These are phyloP conservation scores for Botrytis cinerea DNA, from an alignment of 2,329 filamentous ascomycete genomes.

Conservation along the genomic window DNA sequence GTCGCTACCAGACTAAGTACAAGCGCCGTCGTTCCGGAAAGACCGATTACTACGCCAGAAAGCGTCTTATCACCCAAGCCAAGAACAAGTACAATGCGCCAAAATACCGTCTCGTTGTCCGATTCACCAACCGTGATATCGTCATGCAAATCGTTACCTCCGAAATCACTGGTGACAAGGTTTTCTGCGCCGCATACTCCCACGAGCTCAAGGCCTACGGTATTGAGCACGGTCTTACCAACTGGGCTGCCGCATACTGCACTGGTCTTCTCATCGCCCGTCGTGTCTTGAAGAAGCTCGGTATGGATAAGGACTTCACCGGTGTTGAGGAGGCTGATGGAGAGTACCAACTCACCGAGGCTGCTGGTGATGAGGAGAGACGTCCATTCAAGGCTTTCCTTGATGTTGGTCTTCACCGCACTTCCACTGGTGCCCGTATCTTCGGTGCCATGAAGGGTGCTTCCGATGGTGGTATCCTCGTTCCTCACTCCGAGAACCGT, in stretches of 20 bases:
- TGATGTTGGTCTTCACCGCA: slow-evolving; percentile 95
- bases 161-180: slow-evolving; percentile 97
- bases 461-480: slow-evolving; percentile 93
- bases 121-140: slow-evolving; percentile 99
- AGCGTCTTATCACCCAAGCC: slow-evolving; percentile 99
- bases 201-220: slow-evolving; percentile 98
- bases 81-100: slow-evolving; percentile 99
- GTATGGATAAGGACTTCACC: slow-evolving; percentile 86
- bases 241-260: slow-evolving; percentile 98
- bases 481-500: slow-evolving; percentile 98
- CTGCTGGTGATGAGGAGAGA: slow-evolving; percentile 82
- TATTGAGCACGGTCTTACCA: slow-evolving; percentile 97
- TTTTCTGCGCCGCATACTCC: slow-evolving; percentile 87
- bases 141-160: slow-evolving; percentile 96
- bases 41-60: slow-evolving; percentile 99
- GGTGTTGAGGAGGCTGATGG: slow-evolving; percentile 97
- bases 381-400: slow-evolving; percentile 99
- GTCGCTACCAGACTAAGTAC: slow-evolving; percentile 99
- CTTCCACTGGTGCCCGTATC: slow-evolving; percentile 96
- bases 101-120: slow-evolving; percentile 99
- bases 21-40: slow-evolving; percentile 93
- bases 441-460: slow-evolving; percentile 99
- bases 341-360: slow-evolving; percentile 95
- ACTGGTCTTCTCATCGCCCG: slow-evolving; percentile 96
- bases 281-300: slow-evolving; percentile 95